Evolutionary conservation across 495 filamentous ascomycete species (phyloP), one percentile per base, ranked within the genome.

Genomic region (Lasiosphaeria miniovina): DNA sequence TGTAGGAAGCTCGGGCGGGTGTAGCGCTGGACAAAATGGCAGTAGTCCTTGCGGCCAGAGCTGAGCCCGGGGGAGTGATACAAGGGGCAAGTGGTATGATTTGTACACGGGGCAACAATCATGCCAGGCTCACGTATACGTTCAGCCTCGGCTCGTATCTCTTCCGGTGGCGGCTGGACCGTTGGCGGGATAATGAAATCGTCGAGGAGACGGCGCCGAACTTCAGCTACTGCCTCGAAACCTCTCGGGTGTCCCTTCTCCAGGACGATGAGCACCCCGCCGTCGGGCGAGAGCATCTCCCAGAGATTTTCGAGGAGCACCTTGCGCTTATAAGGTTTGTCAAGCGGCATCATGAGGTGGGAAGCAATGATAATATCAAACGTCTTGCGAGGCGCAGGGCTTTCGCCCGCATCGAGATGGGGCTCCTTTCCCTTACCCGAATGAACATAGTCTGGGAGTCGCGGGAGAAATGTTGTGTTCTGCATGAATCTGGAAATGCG

Each of bases 21-120:
- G 71, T 87, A 98, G 48, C 95, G 84, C 73, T 98, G 94, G 55
- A 75, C 77, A 73, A 98, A 98, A 70, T 90, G 89, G 71, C 94
- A 98, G 66, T 86, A 95, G 66, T 98, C 94, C 65, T 87, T 90
- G 63, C 94, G 84, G 24, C 89, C 88, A 43, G 76, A 75, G 51
- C 80, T 81, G 32, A 86, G 76, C 0, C 92, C 91, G 1, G 86
- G 80, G 0, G 76, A 75, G 38, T 82, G 77, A 66, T 95, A 97
- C 87, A 98, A 92, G 0, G 94, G 94, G 65, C 94, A 98, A 56
- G 82, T 83, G 2, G 71, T 75, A 70, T 98, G 95, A 74, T 92
- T 96, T 1, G 94, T 98, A 72, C 94, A 98, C 0, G 94, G 94
- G 0, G 95, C 94, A 60, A 98, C 82, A 64, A 98, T 97, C 86